Conservation (phyloP, 2,329 filamentous ascomycete species). For the Ascomycota sp. region DNA sequence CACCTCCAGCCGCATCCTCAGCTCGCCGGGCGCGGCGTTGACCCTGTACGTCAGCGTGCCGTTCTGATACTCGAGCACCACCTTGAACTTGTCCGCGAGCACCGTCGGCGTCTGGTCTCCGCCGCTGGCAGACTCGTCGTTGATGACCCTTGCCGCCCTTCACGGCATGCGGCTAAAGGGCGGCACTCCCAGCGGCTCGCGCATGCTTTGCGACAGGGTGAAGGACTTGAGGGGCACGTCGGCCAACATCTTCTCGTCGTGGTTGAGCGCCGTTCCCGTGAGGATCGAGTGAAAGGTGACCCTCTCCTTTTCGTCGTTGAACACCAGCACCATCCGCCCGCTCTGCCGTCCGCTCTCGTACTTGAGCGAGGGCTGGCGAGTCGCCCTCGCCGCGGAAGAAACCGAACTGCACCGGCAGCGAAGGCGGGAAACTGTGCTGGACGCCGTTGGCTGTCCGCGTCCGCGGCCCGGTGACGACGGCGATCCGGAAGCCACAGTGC, state of each 20-base stretch:
- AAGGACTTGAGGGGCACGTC: constrained; percentile 48
- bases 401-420: constrained; percentile 54
- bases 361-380: constrained; percentile 46
- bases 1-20: constrained; percentile 45
- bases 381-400: constrained; percentile 55
- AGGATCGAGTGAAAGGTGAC: constrained; percentile 52
- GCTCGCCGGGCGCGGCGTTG: constrained; percentile 58
- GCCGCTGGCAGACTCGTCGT: constrained; percentile 43
- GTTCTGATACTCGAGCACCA: constrained; percentile 55
- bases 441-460: constrained; percentile 62
- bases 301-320: constrained; percentile 52
- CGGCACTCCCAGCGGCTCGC: constrained; percentile 26
- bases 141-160: constrained; percentile 52
- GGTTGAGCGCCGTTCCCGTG: constrained; percentile 47
- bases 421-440: constrained; percentile 45
- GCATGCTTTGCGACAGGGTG: constrained; percentile 34
- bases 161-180: constrained; percentile 35
- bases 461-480: constrained; percentile 56
- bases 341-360: constrained; percentile 45
- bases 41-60: constrained; percentile 68
- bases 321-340: constrained; percentile 58
- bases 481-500: constrained; percentile 63
- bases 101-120: constrained; percentile 43
- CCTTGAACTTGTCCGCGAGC: constrained; percentile 53
- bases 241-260: constrained; percentile 48